Conservation (phyloP, 208 protist genomes). For the Tetramitus jugosus region DNA sequence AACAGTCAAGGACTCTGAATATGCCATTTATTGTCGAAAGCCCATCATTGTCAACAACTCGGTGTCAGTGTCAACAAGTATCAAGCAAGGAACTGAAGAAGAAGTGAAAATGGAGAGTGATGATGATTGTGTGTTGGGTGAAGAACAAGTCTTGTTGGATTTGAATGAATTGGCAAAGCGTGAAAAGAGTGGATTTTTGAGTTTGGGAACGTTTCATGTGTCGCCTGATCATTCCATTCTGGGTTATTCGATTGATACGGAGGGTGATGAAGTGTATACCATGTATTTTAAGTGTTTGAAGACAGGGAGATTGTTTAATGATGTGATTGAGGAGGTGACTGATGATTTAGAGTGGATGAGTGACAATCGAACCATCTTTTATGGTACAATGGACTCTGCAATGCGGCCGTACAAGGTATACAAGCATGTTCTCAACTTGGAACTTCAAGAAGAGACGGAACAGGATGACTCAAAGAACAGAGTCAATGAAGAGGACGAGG, state of each 20-base stretch:
- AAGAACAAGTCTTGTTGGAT: constrained; percentile 6
- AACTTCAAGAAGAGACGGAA: not conserved
- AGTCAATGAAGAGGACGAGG: not conserved
- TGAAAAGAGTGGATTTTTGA: not conserved
- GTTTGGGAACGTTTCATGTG: not conserved
- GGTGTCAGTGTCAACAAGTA: too few species aligned
- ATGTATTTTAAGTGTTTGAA: constrained; percentile 6
- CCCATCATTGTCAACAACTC: too few species aligned
- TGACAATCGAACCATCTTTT: not conserved
- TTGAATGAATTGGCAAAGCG: constrained; percentile 3
- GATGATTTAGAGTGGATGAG: not conserved
- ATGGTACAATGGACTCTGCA: not conserved
- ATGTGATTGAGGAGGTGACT: not conserved
- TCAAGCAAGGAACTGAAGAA: too few species aligned
- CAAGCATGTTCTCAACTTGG: not conserved
- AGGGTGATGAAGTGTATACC: not conserved
- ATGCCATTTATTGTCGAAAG: not conserved
- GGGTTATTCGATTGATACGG: not conserved
- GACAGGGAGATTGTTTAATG: not conserved
- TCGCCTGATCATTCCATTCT: not conserved
- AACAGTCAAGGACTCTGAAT: not conserved
- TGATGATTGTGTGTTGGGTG: not conserved
- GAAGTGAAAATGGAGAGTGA: not conserved
- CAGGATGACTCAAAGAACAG: not conserved
- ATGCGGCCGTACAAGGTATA: not conserved